Percentiles rank a stretch among this genome's conserved stretches.
Conservation (phyloP, 192 early-diverging fungal species). For the Podila clonocystis region DNA sequence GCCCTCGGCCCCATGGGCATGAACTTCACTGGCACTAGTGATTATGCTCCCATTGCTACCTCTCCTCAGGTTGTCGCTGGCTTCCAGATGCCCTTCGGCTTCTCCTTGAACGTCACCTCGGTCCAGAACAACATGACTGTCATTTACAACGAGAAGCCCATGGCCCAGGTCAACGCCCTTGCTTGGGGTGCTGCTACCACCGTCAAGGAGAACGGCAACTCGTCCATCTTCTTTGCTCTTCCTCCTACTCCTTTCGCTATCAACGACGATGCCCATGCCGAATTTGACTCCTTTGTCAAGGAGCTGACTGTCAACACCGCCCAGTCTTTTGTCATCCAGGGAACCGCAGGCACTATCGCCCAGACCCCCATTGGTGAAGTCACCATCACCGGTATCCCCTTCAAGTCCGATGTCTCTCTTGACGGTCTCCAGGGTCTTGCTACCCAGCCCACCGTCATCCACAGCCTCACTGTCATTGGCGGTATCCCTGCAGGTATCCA, state of each 20-base stretch:
- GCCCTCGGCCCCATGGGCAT: constrained; percentile 58
- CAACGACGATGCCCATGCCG: constrained; percentile 35
- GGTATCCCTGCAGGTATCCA: constrained; percentile 54
- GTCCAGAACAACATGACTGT: constrained; percentile 56
- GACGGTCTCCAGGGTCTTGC: constrained; percentile 64
- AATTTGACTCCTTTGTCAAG: constrained; percentile 57
- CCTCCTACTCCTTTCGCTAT: constrained; percentile 50
- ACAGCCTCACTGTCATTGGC: constrained; percentile 63
- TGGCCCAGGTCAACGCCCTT: constrained; percentile 30
- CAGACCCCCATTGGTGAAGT: constrained; percentile 61
- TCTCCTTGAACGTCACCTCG: constrained; percentile 60
- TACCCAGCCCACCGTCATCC: constrained; percentile 59
- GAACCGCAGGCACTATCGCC: constrained; percentile 53
- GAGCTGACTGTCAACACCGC: constrained; percentile 47
- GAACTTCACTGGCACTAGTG: constrained; percentile 30
- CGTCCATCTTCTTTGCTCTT: constrained; percentile 47
- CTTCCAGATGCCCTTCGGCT: constrained; percentile 68
- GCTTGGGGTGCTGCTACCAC: constrained; percentile 51
- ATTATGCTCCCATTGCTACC: constrained; percentile 52
- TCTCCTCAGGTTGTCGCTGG: constrained; percentile 49
- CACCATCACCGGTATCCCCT: constrained; percentile 55
- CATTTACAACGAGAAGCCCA: constrained; percentile 1
- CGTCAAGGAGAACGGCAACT: constrained; percentile 8
- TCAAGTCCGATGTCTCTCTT: constrained; percentile 54
- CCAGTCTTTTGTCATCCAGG: constrained; percentile 51